Evolutionary conservation across 768 basidiomycete genomes (phyloP), one percentile per base, ranked within the genome.

Genomic region (Agrocybe praecox): DNA sequence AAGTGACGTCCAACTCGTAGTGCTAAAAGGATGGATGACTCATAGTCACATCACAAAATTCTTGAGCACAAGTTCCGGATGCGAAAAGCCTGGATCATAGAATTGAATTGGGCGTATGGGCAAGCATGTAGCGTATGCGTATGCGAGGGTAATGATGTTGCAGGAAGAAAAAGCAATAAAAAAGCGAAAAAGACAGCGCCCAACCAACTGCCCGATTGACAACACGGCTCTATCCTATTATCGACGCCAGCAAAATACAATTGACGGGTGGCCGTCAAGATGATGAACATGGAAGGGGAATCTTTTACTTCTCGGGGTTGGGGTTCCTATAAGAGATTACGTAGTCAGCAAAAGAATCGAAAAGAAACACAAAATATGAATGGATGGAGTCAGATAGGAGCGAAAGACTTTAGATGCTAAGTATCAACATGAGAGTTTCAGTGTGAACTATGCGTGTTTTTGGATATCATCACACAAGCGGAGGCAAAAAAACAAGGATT

Each of bases 401-500:
- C 94, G 94, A 96, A 96, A 96, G 94, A 97, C 93, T 73, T 85
- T 62, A 84, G 89, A 92, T 92, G 87, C 64, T 84, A 76, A 75
- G 82, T 88, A 76, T 94, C 90, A 87, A 91, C 92, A 94, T 36
- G 68, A 73, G 75, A 70, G 75, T 74, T 92, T 96, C 93, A 88
- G 94, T 87, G 91, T 96, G 93, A 95, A 96, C 94, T 95, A 95
- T 95, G 94, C 89, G 79, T 78, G 73, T 74, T 76, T 66, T 63
- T 61, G 36, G 62, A 75, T 81, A 80, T 89, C 88, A 88, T 88
- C 86, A 71, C 63, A 48, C 18, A 43, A 29, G 47, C 15, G 24
- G 23, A 45, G 53, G 36, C 49, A 40, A 40, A 40, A 40, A 40
- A 6, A 6, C 32, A 42, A 33, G 7, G 24, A 46, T 24, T 42